phyloP scores from a whole-genome alignment of 2,329 filamentous ascomycete species.

The Alternaria dauci region DNA sequence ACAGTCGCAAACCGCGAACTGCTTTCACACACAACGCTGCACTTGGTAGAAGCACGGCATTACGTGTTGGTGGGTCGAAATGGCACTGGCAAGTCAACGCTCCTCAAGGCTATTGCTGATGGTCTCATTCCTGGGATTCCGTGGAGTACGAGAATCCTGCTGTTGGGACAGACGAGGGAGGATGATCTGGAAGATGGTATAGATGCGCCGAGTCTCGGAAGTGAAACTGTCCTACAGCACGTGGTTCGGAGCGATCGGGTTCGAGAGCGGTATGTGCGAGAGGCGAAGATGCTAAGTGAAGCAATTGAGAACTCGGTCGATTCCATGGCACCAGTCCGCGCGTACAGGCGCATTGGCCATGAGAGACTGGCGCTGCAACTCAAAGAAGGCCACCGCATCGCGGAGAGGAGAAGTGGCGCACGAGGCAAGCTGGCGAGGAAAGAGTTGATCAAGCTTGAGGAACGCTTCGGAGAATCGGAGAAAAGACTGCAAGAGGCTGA shows the following conservation, averaged over 20 bases:
- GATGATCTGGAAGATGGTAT: slow-evolving; percentile 44
- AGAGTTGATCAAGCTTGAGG: slow-evolving; percentile 73
- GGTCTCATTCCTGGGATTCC: slow-evolving; percentile 75
- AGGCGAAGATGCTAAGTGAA: slow-evolving; percentile 68
- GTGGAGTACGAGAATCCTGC: slow-evolving; percentile 46
- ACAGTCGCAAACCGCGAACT: slow-evolving; percentile 71
- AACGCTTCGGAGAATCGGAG: slow-evolving; percentile 67
- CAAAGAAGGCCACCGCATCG: slow-evolving; percentile 76
- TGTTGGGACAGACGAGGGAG: slow-evolving; percentile 47
- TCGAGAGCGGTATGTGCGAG: slow-evolving; percentile 65
- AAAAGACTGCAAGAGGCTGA: slow-evolving; percentile 60
- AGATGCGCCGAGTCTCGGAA: slow-evolving; percentile 28
- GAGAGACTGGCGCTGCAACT: slow-evolving; percentile 69
- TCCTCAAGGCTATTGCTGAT: slow-evolving; percentile 77
- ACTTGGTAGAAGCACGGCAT: slow-evolving; percentile 74
- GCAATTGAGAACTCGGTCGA: slow-evolving; percentile 67
- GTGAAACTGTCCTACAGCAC: slow-evolving; percentile 68
- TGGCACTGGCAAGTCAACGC: slow-evolving; percentile 82
- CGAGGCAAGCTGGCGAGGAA: slow-evolving; percentile 80
- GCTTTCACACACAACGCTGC: slow-evolving; percentile 72
- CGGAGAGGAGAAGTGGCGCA: slow-evolving; percentile 75
- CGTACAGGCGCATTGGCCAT: slow-evolving; percentile 69
- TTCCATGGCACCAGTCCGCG: slow-evolving; percentile 65
- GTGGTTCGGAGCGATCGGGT: slow-evolving; percentile 65
- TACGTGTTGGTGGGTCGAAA: slow-evolving; percentile 85